Base-by-base conservation (phyloP, 805 yeast genomes). In the Brettanomyces sp. region DNA sequence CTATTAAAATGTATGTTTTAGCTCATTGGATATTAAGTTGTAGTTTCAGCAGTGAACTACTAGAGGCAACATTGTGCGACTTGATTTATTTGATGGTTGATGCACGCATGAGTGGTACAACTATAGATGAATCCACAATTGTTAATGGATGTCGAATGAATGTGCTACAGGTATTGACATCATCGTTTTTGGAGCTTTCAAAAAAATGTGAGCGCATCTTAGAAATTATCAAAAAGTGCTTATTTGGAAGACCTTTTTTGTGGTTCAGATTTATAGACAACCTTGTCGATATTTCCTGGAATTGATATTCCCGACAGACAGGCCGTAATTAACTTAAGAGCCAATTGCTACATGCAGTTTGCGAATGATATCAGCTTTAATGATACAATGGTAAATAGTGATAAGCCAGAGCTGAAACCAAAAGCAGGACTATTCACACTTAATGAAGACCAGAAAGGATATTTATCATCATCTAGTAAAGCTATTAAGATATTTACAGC, bases 261-360 rank as follows among this genome's bases (percentile, higher is more conserved):
- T 42, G 48, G 43, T 51, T 30, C 39, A 41, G 51, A 13, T 45
- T 52, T n/a, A 47, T 54, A 3, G 45, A 41, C 14, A 48, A 45
- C 23, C 32, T 52, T 3, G 11, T 24, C n/a, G 1, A 11, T 13
- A 14, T 24, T 32, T 3, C n/a, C 34, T 13, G 34, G 33, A 18
- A 18, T 5, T 13, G n/a, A 7, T 12, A 9, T 11, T 5, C 25
- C 42, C 1, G 11, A 18, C 5, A 22, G 22, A 18, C 5, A 18
- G 9, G 18, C 11, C 9, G 2, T 38, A 6, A 12, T 24, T 14
- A 12, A 18, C 25, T 38, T 38, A 7, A 21, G 25, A 38, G 24
- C 24, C 13, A 21, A 38, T 7, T 38, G 25, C 22, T 18, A 18
- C 25, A 13, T 39, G 21, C 18, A 3, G 34, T 39, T 39, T 28